Conservation (phyloP, 108 stramenopile species). For the Cyclotella kingstonii region DNA sequence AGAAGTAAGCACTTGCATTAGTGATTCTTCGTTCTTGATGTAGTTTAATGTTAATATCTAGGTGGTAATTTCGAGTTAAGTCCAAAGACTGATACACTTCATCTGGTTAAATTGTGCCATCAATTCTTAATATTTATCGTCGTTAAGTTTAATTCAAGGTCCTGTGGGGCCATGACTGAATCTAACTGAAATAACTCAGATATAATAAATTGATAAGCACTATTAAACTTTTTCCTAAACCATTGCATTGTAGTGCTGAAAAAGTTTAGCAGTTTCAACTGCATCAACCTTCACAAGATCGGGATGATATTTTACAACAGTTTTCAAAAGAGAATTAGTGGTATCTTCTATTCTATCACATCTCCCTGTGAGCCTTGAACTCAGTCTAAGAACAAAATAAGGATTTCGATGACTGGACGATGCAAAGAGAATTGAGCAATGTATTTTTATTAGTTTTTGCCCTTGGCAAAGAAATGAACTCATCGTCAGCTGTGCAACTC, state of each 20-base stretch:
- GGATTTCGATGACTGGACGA: too few relatives aligned
- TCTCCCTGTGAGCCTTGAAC: too few relatives aligned
- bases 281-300: slow-evolving; percentile 66
- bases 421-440: too few relatives aligned
- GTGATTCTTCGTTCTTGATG: slow-evolving; percentile 81
- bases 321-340: slow-evolving; percentile 25
- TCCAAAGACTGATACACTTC: slow-evolving; percentile 78
- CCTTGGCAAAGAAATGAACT: too few relatives aligned
- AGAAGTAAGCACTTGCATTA: slow-evolving; percentile 90
- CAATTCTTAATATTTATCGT: slow-evolving; percentile 50
- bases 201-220: slow-evolving; percentile 61
- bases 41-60: slow-evolving; percentile 78
- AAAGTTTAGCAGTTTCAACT: slow-evolving; percentile 55
- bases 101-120: slow-evolving; percentile 77
- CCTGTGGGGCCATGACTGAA: slow-evolving; percentile 62
- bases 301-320: slow-evolving; percentile 47
- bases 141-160: slow-evolving; percentile 62
- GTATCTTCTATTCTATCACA: slow-evolving; percentile 8
- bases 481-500: too few relatives aligned
- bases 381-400: too few relatives aligned
- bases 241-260: slow-evolving; percentile 34
- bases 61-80: slow-evolving; percentile 69
- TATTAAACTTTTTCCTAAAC: slow-evolving; percentile 48
- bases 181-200: slow-evolving; percentile 63
- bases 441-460: too few relatives aligned